Base-by-base conservation (phyloP, 208 protist genomes). In the Trypanosoma theileri region DNA sequence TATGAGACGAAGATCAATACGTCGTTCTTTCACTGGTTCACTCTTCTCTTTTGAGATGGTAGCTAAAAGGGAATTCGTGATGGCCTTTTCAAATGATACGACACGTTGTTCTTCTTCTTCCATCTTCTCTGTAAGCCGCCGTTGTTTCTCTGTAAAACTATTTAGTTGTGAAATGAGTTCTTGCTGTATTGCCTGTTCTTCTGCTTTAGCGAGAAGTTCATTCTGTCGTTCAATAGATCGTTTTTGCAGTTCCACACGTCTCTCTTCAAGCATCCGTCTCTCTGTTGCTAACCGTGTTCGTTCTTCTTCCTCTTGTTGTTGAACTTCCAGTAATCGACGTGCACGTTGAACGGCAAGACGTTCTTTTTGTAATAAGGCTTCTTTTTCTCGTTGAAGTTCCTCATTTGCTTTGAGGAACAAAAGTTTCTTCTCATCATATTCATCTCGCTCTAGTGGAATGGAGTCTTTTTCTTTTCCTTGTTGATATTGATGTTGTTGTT, bases 311-410 rank as follows among this genome's bases (percentile, higher is more conserved):
- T 61, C 76, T 46, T 4, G 73, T 58, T 11, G 68, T 53, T 50
- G 79, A 64, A 1, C 35, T 45, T 63, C 67, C 41, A 60, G 72
- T 4, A 71, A 62, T 4, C 73, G 71, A 24, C 66, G 74, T 19
- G 62, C 70, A 28, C 74, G 73, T 58, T 78, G 67, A 16, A 26
- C 55, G 54, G 21, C 46, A 14, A 59, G 44, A n/a, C 77, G 59
- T 53, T 83, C 77, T 40, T 79, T 58, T 65, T 65, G 59, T 59
- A 88, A 69, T 16, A 73, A 62, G 12, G 17, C 41, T 17, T 73
- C 51, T 61, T 80, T 84, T 42, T 88, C 79, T n/a, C 62, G 61
- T 60, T 77, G 76, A 14, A 88, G 54, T 16, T 76, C 55, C 16
- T 59, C 64, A 57, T 70, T 63, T 13, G 64, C 71, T 26, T 22